phyloP scores from a whole-genome alignment of 73 alveolate species.

The Paramecium primaurelia region DNA sequence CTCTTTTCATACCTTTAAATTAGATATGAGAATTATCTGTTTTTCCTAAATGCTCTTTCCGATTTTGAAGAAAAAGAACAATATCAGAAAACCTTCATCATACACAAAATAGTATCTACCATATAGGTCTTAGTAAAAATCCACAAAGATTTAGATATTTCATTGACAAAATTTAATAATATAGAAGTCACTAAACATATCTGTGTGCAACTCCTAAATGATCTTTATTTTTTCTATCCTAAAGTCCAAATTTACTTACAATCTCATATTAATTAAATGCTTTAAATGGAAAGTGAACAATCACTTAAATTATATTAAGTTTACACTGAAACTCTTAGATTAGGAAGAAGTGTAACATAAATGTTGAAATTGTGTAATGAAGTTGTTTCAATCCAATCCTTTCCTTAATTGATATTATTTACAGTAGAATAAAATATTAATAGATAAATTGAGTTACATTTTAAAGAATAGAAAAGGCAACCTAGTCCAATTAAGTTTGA shows the following conservation, averaged over 20 bases:
- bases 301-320: conserved; percentile 6
- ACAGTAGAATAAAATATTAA: not conserved
- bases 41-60: not conserved
- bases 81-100: not conserved
- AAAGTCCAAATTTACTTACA: not conserved
- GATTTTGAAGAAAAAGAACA: conserved; percentile 10
- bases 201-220: not conserved
- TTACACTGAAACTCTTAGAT: conserved; percentile 12
- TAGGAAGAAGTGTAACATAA: not conserved
- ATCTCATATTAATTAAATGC: not conserved
- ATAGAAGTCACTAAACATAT: not conserved
- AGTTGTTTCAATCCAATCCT: not conserved
- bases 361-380: conserved; percentile 5
- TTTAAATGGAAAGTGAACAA: not conserved
- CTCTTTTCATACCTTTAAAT: not conserved
- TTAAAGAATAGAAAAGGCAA: conserved; percentile 1
- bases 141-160: conserved; percentile 3
- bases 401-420: not conserved
- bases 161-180: not conserved
- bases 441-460: conserved; percentile 11
- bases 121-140: not conserved
- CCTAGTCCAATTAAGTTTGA: not conserved
- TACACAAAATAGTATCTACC: not conserved
- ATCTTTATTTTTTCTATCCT: conserved; percentile 22
- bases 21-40: conserved; percentile 22